Base-by-base conservation (phyloP, 768 basidiomycete species). In the Neoboletus subvelutipes region DNA sequence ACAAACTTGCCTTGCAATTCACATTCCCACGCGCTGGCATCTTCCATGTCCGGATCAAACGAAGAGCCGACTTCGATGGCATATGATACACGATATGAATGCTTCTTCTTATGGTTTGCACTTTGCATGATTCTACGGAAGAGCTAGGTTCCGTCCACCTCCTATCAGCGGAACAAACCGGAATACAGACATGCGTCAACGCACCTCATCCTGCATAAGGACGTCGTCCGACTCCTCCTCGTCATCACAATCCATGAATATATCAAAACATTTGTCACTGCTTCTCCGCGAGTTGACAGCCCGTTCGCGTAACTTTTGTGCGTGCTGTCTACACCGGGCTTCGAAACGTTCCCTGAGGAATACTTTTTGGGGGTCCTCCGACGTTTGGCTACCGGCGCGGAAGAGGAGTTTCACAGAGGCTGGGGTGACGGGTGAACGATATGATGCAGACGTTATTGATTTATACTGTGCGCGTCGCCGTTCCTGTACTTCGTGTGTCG, bases 1-100 rank as follows among this genome's bases (percentile, higher is more conserved):
- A 4, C 9, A 18, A 13, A 57, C 71, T 55, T 55, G 78, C 86
- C 78, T 61, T 63, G 65, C 5, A 88, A 64, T 45, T 83, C 83
- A 29, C 71, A 63, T 67, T 88, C 87, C 87, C 86, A 89, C n/a
- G 68, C 64, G 22, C 62, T 72, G 5, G 81, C 68, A 55, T 89
- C 86, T 34, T 90, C 86, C 64, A 88, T 71, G 66, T 83, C 83
- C 5, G 88, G 88, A 66, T 90, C 88, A 56, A 88, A 82, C 1
- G 88, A 90, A 17, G 87, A 88, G 6, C 88, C 88, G 4, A 90
- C 87, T 55, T 89, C 87, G 18, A 74, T 66, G 28, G 81, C 78
- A 57, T 86, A 90, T 2, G 87, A 89, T 3, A 87, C 66, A 10
- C 81, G 78, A 61, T 85, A 88, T 2, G 77, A 69, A 64, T 88